A percentile compares a stretch with the other conserved stretches of the same genome.
Conservation (phyloP, 2,329 filamentous ascomycete species). For the Arachnopeziza araneosa region DNA sequence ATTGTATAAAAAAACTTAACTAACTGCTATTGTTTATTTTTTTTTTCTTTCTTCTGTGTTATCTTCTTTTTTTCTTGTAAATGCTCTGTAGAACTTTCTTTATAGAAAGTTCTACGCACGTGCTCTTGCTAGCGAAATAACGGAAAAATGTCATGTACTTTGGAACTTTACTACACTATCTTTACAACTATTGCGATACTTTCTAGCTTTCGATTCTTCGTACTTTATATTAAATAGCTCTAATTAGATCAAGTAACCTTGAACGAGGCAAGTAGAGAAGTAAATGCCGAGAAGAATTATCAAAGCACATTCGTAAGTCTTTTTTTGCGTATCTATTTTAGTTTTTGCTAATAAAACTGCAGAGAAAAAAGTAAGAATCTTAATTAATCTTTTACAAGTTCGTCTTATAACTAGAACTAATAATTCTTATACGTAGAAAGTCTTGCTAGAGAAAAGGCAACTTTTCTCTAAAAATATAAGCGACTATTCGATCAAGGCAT, state of each 20-base stretch:
- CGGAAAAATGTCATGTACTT: too few relatives aligned
- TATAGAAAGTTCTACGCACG: too few relatives aligned
- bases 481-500: conserved; percentile 13
- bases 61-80: too few relatives aligned
- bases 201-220: conserved; percentile 1
- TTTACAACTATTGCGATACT: background rate
- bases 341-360: conserved; percentile 4
- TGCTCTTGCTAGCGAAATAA: too few relatives aligned
- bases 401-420: conserved; percentile 10
- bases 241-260: conserved; percentile 5
- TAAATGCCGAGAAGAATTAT: conserved; percentile 7
- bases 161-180: too few relatives aligned
- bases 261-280: conserved; percentile 3
- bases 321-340: conserved; percentile 5
- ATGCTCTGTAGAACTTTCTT: too few relatives aligned
- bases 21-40: too few relatives aligned
- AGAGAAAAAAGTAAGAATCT: conserved; percentile 8
- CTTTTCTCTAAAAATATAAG: conserved; percentile 15
- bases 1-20: too few relatives aligned
- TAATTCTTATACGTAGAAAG: conserved; percentile 13
- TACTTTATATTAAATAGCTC: conserved; percentile 2
- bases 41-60: too few relatives aligned
- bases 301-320: conserved; percentile 12
- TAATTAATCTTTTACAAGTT: conserved; percentile 12
- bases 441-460: conserved; percentile 9